A percentile compares a stretch with the other conserved stretches of the same genome.
phyloP scores from a whole-genome alignment of 1,139 yeast genomes.

The Protomyces macrosporus region DNA sequence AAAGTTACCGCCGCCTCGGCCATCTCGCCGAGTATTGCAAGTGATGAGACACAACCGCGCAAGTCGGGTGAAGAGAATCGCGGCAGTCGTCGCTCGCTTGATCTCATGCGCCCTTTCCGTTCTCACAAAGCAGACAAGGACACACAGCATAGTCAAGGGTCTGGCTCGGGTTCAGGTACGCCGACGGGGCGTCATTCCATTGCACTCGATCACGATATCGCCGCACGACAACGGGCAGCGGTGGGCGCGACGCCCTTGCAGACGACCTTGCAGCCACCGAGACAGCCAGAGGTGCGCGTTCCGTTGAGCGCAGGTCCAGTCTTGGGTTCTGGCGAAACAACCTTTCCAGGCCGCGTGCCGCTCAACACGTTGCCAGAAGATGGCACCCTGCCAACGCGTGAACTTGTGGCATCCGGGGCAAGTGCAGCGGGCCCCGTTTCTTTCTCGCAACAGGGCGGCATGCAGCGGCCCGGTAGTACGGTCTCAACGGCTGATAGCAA shows the following conservation, averaged over 20 bases:
- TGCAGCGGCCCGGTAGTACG: neutral
- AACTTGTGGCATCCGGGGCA: neutral
- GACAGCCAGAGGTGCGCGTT: neutral
- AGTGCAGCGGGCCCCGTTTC: neutral
- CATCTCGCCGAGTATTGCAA: neutral
- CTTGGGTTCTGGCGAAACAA: neutral
- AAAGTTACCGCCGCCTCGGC: neutral
- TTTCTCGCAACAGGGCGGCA: neutral
- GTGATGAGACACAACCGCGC: neutral
- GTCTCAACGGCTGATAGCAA: neutral
- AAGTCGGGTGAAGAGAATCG: conserved; percentile 4
- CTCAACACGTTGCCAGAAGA: neutral
- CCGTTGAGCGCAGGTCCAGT: neutral
- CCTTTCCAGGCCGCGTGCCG: neutral
- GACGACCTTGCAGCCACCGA: neutral
- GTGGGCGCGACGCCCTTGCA: neutral
- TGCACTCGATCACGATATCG: neutral
- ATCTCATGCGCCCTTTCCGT: conserved; percentile 20
- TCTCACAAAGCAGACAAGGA: conserved; percentile 19
- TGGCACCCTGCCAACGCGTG: neutral
- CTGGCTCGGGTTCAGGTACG: neutral
- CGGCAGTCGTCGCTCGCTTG: conserved; percentile 8
- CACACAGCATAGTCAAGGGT: neutral
- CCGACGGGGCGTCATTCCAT: neutral
- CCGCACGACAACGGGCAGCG: neutral